A percentile compares a stretch with the other conserved stretches of the same genome.
phyloP scores from a whole-genome alignment of 108 stramenopile genomes.

The Stephanodiscus minutulus region DNA sequence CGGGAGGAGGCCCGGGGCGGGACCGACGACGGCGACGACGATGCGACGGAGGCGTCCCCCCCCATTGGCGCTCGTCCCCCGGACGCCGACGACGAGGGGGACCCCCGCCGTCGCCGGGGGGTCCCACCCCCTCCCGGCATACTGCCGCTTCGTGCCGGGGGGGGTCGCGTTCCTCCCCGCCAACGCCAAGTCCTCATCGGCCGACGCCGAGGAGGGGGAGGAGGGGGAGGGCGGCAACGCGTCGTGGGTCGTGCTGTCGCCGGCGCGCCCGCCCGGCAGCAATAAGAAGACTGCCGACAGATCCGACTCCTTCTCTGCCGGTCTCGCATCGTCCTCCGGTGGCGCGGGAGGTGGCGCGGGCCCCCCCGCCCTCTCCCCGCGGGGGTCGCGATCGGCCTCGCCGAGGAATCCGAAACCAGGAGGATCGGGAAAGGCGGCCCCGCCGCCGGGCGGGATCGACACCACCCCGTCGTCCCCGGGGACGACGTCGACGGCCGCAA shows the following conservation, averaged over 20 bases:
- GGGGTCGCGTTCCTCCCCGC: conserved; percentile 50
- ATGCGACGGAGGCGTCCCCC: background rate
- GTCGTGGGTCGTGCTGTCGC: background rate
- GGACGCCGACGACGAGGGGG: background rate
- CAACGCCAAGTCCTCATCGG: too few relatives aligned
- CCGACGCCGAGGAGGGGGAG: too few relatives aligned
- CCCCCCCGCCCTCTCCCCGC: too few relatives aligned
- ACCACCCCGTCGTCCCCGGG: too few relatives aligned
- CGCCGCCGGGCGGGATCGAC: too few relatives aligned
- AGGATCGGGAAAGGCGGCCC: too few relatives aligned
- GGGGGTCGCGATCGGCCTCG: too few relatives aligned
- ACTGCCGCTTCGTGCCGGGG: conserved; percentile 74
- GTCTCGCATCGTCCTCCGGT: too few relatives aligned
- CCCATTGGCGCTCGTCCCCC: background rate
- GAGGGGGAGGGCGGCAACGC: background rate
- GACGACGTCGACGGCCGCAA: background rate
- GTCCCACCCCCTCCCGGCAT: conserved; percentile 71
- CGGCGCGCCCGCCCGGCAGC: background rate
- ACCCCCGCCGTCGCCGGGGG: background rate
- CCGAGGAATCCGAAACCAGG: background rate
- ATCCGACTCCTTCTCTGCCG: too few relatives aligned
- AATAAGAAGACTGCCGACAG: too few relatives aligned
- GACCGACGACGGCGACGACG: background rate
- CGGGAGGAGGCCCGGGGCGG: background rate
- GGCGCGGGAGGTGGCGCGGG: too few relatives aligned